phyloP scores from a whole-genome alignment of 495 filamentous ascomycete species.

The Aspergillus avenaceus region DNA sequence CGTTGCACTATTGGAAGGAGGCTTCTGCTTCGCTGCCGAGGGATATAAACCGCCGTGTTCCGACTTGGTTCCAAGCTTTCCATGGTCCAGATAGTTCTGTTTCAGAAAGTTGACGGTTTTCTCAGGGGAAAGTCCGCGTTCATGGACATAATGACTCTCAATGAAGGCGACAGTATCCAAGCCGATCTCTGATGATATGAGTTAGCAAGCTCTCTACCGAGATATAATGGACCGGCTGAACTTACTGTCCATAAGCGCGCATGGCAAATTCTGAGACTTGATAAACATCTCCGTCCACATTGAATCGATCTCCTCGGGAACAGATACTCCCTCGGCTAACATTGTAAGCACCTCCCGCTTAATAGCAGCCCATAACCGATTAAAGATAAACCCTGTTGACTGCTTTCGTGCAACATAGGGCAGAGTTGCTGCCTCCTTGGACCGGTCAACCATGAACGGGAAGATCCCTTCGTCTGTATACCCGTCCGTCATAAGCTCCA shows the following conservation, averaged over 20 bases:
- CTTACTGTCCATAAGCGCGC: conserved; percentile 31
- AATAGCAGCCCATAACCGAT: conserved; percentile 48
- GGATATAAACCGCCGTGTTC: conserved; percentile 26
- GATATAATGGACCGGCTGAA: neutral
- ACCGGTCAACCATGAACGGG: conserved; percentile 31
- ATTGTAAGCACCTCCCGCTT: conserved; percentile 46
- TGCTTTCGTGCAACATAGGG: conserved; percentile 41
- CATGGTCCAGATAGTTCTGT: conserved; percentile 36
- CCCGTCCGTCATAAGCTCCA: conserved; percentile 51
- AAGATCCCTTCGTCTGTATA: conserved; percentile 36
- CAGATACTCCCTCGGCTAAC: conserved; percentile 38
- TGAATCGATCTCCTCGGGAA: conserved; percentile 37
- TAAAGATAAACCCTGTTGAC: conserved; percentile 49
- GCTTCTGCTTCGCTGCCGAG: neutral
- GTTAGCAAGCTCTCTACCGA: neutral
- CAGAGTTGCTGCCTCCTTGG: conserved; percentile 34
- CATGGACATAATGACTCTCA: conserved; percentile 39
- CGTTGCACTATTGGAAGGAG: neutral
- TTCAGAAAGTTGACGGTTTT: conserved; percentile 37
- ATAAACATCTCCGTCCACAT: conserved; percentile 40
- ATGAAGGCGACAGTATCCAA: conserved; percentile 49
- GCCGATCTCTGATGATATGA: conserved; percentile 35
- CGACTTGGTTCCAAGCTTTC: conserved; percentile 27
- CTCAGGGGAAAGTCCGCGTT: conserved; percentile 33
- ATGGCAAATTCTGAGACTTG: conserved; percentile 19